Conservation (phyloP, 768 basidiomycete genomes). For the Suillus discolor region DNA sequence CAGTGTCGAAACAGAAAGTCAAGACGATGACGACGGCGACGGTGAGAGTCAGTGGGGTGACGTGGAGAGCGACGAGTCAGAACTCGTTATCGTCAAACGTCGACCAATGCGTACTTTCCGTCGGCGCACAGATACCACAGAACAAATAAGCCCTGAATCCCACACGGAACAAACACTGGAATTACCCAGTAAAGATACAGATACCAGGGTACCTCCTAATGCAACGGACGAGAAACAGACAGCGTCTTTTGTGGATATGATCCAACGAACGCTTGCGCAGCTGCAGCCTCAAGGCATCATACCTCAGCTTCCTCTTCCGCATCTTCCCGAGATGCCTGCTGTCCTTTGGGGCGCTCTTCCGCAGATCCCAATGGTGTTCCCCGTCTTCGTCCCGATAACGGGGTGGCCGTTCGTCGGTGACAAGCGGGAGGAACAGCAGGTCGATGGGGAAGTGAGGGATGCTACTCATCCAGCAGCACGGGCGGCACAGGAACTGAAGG, state of each 20-base stretch:
- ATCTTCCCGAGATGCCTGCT: conserved; percentile 67
- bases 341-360: conserved; percentile 65
- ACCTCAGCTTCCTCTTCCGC: conserved; percentile 50
- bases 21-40: conserved; percentile 50
- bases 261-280: conserved; percentile 72
- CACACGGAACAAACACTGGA: conserved; percentile 9
- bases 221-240: conserved; percentile 39
- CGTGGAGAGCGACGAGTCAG: conserved; percentile 65
- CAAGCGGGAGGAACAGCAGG: conserved; percentile 38
- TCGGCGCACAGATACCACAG: conserved; percentile 29
- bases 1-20: conserved; percentile 25
- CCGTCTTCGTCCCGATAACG: conserved; percentile 71
- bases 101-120: conserved; percentile 37
- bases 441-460: conserved; percentile 33
- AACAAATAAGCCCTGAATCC: conserved; percentile 12
- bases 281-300: conserved; percentile 61
- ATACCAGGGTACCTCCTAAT: conserved; percentile 26
- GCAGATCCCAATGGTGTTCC: conserved; percentile 78
- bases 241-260: conserved; percentile 64
- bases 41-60: conserved; percentile 71
- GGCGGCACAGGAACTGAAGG: conserved; percentile 63
- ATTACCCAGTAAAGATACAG: conserved; percentile 10
- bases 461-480: conserved; percentile 41
- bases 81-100: conserved; percentile 31
- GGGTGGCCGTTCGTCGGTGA: conserved; percentile 66